Evolutionary conservation across 1,284 basidiomycete species (phyloP), one percentile per base, ranked within the genome.

Genomic region (Heterobasidion annosum): DNA sequence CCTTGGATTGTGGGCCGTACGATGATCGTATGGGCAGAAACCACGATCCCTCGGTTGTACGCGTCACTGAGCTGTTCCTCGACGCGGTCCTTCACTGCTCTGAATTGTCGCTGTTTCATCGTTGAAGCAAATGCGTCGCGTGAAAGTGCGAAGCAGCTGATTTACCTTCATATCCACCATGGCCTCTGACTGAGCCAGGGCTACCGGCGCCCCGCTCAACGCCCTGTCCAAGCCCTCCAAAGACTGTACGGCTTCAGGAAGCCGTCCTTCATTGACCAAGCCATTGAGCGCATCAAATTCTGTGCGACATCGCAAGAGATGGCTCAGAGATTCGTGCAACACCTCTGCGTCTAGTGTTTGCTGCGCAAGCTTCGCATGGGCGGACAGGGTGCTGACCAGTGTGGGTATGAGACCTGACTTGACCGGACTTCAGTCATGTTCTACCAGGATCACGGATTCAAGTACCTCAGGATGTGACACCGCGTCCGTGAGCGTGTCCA

Each of bases 61-160:
- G 84, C 85, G 52, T 88, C 82, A 57, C 75, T 78, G 16, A 91
- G 71, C 60, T 88, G 83, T 56, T 91, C 88, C 62, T 88, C 82
- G 4, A 79, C 68, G 34, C 78, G 76, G 55, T 85, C 81, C 58
- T 73, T 75, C 8, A 78, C 67, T 1, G 78, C 75, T 54, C 75
- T 73, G 57, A 80, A 75, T 60, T 72, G 78, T 51, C 71, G 73
- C 86, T 89, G 60, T 10, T 13, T 34, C 18, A 19, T 33, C 33
- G 18, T 10, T 40, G 37, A 40, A 40, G 37, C 10, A n/a, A 40
- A 40, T 40, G 37, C 2, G n/a, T 3, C 12, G n/a, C 37, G 37
- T 10, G n/a, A 16, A 18, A 15, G 15, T n/a, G 19, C 16, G 8
- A n/a, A 44, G 2, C 25, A 46, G 19, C 33, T 25, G 3, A 49